Percentiles rank a stretch among this genome's conserved stretches.
Evolutionary conservation across 345 rosid genomes (phyloP).

Genomic region (Syzygium aqueum): DNA sequence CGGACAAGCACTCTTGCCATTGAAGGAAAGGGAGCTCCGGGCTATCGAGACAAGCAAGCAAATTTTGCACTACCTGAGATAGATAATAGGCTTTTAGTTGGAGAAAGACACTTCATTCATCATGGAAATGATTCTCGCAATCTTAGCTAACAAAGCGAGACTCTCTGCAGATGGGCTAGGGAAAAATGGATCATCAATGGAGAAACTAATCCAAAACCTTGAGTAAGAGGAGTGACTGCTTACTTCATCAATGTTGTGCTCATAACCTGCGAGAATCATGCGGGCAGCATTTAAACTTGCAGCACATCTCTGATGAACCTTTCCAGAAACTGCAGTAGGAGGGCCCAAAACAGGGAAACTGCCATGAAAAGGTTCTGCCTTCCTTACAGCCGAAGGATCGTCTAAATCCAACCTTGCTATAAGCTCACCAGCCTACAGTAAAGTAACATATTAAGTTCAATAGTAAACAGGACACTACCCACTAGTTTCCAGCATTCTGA

Average conservation of each 20-base stretch:
- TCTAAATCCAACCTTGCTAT: slow-evolving; percentile 93
- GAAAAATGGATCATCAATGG: background rate
- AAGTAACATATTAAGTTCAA: slow-evolving; percentile 6
- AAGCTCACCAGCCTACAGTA: slow-evolving; percentile 90
- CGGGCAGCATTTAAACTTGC: slow-evolving; percentile 88
- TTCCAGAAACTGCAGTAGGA: slow-evolving; percentile 92
- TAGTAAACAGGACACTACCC: background rate
- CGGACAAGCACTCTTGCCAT: slow-evolving; percentile 97
- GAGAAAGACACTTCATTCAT: background rate
- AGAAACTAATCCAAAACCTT: background rate
- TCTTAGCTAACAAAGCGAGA: background rate
- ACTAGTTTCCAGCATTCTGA: background rate
- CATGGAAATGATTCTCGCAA: background rate
- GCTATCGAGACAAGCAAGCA: slow-evolving; percentile 85
- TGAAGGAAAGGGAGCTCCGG: slow-evolving; percentile 99
- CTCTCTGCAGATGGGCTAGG: background rate
- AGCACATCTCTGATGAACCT: slow-evolving; percentile 98
- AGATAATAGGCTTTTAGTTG: slow-evolving; percentile 6
- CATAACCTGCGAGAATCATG: slow-evolving; percentile 98
- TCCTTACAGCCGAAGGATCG: slow-evolving; percentile 98
- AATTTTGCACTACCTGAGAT: slow-evolving; percentile 78
- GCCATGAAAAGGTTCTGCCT: slow-evolving; percentile 94
- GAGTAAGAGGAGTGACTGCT: slow-evolving; percentile 4
- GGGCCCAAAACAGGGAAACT: slow-evolving; percentile 82
- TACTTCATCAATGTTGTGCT: slow-evolving; percentile 88